Evolutionary conservation across 164 flowering plant species (phyloP).

Genomic region (Warburgia ugandensis): DNA sequence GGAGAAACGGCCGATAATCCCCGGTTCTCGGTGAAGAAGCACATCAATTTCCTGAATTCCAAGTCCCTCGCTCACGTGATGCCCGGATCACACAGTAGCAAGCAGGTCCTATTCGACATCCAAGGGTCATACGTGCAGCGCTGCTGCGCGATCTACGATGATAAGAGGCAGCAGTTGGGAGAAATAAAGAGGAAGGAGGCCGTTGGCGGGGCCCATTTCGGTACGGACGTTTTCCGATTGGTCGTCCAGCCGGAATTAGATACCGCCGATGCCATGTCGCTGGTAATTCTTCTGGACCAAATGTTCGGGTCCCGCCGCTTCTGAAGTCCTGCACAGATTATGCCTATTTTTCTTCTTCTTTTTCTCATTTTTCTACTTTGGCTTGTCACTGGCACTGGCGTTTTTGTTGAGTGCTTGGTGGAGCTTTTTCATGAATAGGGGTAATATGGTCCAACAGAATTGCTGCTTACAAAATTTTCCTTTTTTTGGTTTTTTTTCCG

Average conservation of each 20-base stretch:
- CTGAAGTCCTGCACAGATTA: too few species aligned
- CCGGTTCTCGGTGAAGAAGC: conserved; percentile 35
- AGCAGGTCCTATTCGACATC: conserved; percentile 28
- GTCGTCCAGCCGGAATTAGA: conserved; percentile 52
- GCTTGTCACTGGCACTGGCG: too few species aligned
- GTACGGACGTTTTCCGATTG: conserved; percentile 62
- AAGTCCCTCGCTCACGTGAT: conserved; percentile 41
- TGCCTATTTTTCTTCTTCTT: too few species aligned
- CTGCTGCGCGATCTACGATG: conserved; percentile 49
- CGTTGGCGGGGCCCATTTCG: conserved; percentile 42
- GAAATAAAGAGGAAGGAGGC: conserved; percentile 64
- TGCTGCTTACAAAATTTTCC: too few species aligned
- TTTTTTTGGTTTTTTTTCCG: too few species aligned
- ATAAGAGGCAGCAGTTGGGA: conserved; percentile 35
- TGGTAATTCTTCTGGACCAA: conserved; percentile 69
- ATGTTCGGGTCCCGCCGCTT: conserved; percentile 58
- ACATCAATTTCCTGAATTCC: conserved; percentile 29
- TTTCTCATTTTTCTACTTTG: too few species aligned
- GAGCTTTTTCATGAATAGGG: too few species aligned
- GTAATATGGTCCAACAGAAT: too few species aligned
- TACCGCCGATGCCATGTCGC: conserved; percentile 51
- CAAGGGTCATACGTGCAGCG: conserved; percentile 62
- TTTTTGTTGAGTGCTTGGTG: too few species aligned
- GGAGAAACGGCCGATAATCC: conserved; percentile 52
- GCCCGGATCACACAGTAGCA: too few species aligned